Base-by-base conservation (phyloP, 768 basidiomycete species). In the Trametes cubensis region DNA sequence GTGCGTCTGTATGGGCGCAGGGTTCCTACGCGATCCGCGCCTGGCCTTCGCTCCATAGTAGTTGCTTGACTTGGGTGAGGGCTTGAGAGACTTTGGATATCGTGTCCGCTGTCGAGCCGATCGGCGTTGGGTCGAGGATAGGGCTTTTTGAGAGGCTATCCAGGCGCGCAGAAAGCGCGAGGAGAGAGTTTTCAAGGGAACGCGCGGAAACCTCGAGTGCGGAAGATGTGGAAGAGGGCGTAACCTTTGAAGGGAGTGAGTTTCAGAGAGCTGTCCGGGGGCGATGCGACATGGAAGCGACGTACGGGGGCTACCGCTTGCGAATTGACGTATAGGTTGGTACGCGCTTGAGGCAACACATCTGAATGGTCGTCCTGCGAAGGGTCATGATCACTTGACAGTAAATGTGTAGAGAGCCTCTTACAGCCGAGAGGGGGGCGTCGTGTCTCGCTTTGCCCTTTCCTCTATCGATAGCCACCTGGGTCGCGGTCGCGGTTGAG, bases 11-110 rank as follows among this genome's bases (percentile, higher is more conserved):
- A 39, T 44, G 58, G 63, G 63, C 49, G 55, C 55, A 64, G 63
- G 58, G 63, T 47, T 64, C 38, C 39, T 53, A 64, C 1, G 11
- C 17, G 39, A 47, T 44, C 38, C 61, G 50, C 44, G 64, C 67
- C 58, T 78, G 77, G 58, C 54, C 72, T 74, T 82, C 79, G 66
- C 75, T 79, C 76, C 77, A 76, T 61, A 84, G 83, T 55, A 90
- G 73, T 57, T 84, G 79, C 60, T 80, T 83, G 55, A 90, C 81
- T 60, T 87, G 81, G 10, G 75, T 74, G 62, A 91, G 74, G 6
- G 89, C 88, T 60, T 82, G 80, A 1, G 83, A 78, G 8, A 88
- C 83, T 70, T 89, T 89, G 45, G 76, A 72, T 30, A 92, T 87
- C 1, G 87, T 82, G 64, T 90, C 88, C n/a, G 89, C 88, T 17